Conservation (phyloP, 2,329 filamentous ascomycete species). For the Clonostachys solani region DNA sequence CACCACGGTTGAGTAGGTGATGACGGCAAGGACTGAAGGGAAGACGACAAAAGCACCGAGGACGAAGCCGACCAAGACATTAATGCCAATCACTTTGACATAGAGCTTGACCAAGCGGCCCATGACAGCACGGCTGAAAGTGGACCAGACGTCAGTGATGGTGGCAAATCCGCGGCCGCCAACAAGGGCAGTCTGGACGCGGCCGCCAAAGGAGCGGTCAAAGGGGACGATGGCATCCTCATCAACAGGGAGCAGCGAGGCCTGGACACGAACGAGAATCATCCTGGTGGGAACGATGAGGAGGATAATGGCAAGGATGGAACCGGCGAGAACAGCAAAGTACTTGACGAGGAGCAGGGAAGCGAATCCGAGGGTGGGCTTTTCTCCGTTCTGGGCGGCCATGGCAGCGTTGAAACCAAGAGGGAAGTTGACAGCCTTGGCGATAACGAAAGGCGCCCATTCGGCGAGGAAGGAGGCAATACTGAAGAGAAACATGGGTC, state of each 20-base stretch:
- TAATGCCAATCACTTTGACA: slow-evolving; percentile 58
- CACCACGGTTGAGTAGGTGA: slow-evolving; percentile 18
- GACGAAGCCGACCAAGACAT: slow-evolving; percentile 39
- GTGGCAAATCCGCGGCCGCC: slow-evolving; percentile 68
- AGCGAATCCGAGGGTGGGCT: background rate
- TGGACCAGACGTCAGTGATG: slow-evolving; percentile 73
- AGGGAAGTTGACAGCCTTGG: slow-evolving; percentile 31
- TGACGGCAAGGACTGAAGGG: slow-evolving; percentile 27
- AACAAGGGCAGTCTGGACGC: slow-evolving; percentile 70
- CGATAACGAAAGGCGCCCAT: slow-evolving; percentile 36
- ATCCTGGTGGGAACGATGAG: slow-evolving; percentile 73
- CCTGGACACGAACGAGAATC: slow-evolving; percentile 77
- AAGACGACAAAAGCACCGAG: slow-evolving; percentile 25
- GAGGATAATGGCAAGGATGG: slow-evolving; percentile 50
- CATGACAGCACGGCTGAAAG: slow-evolving; percentile 69
- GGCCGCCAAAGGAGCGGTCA: slow-evolving; percentile 79
- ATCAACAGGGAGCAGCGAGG: slow-evolving; percentile 77
- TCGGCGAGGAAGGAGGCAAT: slow-evolving; percentile 47
- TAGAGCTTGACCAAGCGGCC: slow-evolving; percentile 71
- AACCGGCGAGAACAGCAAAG: slow-evolving; percentile 35
- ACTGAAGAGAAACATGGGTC: slow-evolving; percentile 62
- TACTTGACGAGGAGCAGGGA: slow-evolving; percentile 33
- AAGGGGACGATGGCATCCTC: slow-evolving; percentile 85
- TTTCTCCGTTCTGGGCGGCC: slow-evolving; percentile 18
- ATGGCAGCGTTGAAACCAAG: slow-evolving; percentile 28